These are phyloP conservation scores for Sugiyamaella novakii DNA, from an alignment of 1,139 yeast genomes.

Conservation along the genomic window DNA sequence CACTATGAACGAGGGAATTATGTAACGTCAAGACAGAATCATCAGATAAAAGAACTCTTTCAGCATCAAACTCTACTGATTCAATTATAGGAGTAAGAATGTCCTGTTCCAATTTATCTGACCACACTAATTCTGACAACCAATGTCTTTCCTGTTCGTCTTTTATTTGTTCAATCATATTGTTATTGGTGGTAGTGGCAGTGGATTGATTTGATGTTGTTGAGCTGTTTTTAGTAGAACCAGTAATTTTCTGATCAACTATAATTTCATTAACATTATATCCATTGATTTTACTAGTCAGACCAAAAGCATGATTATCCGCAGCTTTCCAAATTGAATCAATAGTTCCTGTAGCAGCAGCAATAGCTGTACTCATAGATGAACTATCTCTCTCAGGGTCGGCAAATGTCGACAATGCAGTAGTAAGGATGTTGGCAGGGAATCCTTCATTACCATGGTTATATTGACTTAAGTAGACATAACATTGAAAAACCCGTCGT, in stretches of 20 bases:
- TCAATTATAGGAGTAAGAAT: constrained; percentile 32
- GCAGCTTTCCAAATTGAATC: constrained; percentile 41
- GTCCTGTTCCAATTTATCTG: constrained; percentile 30
- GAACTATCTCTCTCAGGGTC: constrained; percentile 39
- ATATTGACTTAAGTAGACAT: constrained; percentile 35
- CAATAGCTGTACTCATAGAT: constrained; percentile 40
- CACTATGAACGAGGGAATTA: constrained; percentile 20
- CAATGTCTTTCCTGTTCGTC: constrained; percentile 35
- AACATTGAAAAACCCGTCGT: constrained; percentile 43
- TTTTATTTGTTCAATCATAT: constrained; percentile 16
- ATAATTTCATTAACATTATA: constrained; percentile 29
- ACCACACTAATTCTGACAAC: constrained; percentile 35
- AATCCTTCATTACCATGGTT: constrained; percentile 35
- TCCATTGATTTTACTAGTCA: constrained; percentile 37
- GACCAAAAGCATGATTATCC: constrained; percentile 43
- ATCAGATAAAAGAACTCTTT: constrained; percentile 22
- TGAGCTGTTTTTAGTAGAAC: constrained; percentile 4
- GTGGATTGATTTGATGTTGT: neutral
- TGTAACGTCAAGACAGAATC: constrained; percentile 10
- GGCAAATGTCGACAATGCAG: constrained; percentile 41
- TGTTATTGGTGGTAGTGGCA: constrained; percentile 9
- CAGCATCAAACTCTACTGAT: constrained; percentile 37
- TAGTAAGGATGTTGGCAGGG: constrained; percentile 42
- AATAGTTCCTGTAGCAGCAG: constrained; percentile 39
- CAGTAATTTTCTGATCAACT: no score